Percentiles rank a stretch among this genome's conserved stretches.
Evolutionary conservation across 2,329 filamentous ascomycete species (phyloP).

Genomic region (Fusarium citri): DNA sequence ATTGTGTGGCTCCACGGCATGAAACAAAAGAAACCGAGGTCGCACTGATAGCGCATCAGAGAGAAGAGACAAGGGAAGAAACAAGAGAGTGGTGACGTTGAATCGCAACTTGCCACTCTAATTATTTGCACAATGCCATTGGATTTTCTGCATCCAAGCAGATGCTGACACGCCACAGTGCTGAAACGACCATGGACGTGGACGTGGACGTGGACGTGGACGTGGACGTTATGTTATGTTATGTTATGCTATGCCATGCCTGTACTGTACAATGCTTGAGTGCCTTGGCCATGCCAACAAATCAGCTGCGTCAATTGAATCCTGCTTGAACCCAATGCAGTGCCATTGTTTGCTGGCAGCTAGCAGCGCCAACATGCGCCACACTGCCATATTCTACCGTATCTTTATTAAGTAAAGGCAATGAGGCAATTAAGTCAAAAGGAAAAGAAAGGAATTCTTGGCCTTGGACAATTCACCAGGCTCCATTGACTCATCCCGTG

Average conservation of each 20-base stretch:
- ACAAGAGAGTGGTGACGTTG: background rate
- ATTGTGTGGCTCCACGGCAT: slow-evolving; percentile 44
- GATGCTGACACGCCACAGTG: slow-evolving; percentile 29
- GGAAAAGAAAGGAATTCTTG: background rate
- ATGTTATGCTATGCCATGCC: background rate
- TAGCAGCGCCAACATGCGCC: slow-evolving; percentile 1
- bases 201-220: no score
- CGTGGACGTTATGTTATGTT: no score
- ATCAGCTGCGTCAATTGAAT: slow-evolving; percentile 28
- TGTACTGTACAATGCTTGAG: background rate
- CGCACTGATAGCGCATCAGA: slow-evolving; percentile 46
- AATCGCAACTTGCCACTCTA: slow-evolving; percentile 12
- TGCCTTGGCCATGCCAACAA: slow-evolving; percentile 5
- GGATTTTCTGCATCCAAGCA: slow-evolving; percentile 24
- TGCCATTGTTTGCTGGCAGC: slow-evolving; percentile 15
- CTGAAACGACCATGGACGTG: slow-evolving; percentile 5
- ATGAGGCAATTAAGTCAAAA: background rate
- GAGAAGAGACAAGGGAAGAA: slow-evolving; percentile 7
- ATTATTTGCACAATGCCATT: slow-evolving; percentile 1
- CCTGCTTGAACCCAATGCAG: slow-evolving; percentile 27
- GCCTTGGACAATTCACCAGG: background rate
- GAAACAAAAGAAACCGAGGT: slow-evolving; percentile 29
- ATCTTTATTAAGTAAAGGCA: background rate
- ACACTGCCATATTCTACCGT: slow-evolving; percentile 23
- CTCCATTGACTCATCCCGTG: slow-evolving; percentile 1